These are phyloP conservation scores for Mucor ambiguus DNA, from an alignment of 371 early-diverging fungal species.

Conservation along the genomic window DNA sequence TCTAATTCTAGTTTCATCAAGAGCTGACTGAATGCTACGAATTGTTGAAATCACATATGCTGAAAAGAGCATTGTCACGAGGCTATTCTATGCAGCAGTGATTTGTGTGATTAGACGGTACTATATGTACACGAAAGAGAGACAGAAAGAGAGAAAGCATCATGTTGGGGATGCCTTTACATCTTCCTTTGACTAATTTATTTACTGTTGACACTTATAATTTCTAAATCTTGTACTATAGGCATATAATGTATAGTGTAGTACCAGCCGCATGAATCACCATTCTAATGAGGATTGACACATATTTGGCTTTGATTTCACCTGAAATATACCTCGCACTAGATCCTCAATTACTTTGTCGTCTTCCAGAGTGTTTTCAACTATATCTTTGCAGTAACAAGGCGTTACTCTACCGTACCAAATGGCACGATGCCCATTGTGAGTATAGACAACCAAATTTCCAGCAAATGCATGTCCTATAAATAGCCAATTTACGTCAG, in stretches of 20 bases:
- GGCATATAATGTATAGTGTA: background rate
- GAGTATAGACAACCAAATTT: slow-evolving; percentile 41
- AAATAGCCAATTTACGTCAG: no score
- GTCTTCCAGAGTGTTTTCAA: slow-evolving; percentile 31
- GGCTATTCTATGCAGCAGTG: no score
- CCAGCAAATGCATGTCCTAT: slow-evolving; percentile 47
- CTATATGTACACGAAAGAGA: no score
- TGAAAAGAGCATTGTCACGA: no score
- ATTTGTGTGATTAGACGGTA: no score
- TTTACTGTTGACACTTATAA: background rate
- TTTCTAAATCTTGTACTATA: no score
- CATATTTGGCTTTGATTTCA: slow-evolving; percentile 17
- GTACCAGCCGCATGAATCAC: slow-evolving; percentile 8
- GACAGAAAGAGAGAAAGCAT: no score
- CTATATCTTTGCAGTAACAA: slow-evolving; percentile 39
- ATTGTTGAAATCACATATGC: no score
- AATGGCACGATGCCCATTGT: slow-evolving; percentile 41
- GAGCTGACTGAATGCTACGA: no score
- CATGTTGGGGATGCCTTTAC: no score
- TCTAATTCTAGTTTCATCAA: background rate
- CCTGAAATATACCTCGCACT: slow-evolving; percentile 42
- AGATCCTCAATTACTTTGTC: slow-evolving; percentile 36
- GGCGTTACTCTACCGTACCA: slow-evolving; percentile 51
- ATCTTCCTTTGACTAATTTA: background rate
- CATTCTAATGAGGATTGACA: slow-evolving; percentile 25